A percentile compares a stretch with the other conserved stretches of the same genome.
phyloP scores from a whole-genome alignment of 2,329 filamentous ascomycete genomes.

The Aspergillus sp. region DNA sequence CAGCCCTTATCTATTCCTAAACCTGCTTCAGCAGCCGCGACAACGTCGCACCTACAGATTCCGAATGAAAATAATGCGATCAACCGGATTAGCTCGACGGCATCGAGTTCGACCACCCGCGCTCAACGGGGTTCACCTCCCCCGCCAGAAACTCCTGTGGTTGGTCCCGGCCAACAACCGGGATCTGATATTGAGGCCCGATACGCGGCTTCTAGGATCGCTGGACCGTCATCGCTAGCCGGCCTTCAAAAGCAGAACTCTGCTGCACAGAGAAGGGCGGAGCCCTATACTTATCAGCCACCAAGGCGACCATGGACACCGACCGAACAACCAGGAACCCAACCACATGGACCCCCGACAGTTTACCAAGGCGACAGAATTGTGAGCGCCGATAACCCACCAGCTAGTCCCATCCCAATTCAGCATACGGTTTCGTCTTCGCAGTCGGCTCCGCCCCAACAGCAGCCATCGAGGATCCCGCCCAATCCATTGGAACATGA shows the following conservation, averaged over 20 bases:
- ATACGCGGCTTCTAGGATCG: constrained; percentile 86
- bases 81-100: constrained; percentile 67
- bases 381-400: constrained; percentile 44
- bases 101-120: constrained; percentile 86
- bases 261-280: constrained; percentile 71
- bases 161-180: constrained; percentile 62
- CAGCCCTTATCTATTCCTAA: constrained; percentile 20
- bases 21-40: constrained; percentile 16
- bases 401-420: constrained; percentile 30
- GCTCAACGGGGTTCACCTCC: constrained; percentile 90
- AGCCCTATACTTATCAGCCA: constrained; percentile 62
- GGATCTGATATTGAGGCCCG: constrained; percentile 81
- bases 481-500: constrained; percentile 76
- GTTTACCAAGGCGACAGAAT: constrained; percentile 83
- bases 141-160: constrained; percentile 83
- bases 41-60: constrained; percentile 19
- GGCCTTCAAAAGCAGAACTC: constrained; percentile 68
- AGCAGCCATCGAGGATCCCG: constrained; percentile 39
- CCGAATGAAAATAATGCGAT: constrained; percentile 49
- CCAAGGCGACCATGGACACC: constrained; percentile 77
- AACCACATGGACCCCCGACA: constrained; percentile 81
- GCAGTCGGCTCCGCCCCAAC: constrained; percentile 11
- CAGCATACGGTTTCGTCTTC: constrained; percentile 17
- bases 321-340: constrained; percentile 78
- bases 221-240: constrained; percentile 73